phyloP scores from a whole-genome alignment of 495 filamentous ascomycete genomes.

The Hyaloscypha bicolor region DNA sequence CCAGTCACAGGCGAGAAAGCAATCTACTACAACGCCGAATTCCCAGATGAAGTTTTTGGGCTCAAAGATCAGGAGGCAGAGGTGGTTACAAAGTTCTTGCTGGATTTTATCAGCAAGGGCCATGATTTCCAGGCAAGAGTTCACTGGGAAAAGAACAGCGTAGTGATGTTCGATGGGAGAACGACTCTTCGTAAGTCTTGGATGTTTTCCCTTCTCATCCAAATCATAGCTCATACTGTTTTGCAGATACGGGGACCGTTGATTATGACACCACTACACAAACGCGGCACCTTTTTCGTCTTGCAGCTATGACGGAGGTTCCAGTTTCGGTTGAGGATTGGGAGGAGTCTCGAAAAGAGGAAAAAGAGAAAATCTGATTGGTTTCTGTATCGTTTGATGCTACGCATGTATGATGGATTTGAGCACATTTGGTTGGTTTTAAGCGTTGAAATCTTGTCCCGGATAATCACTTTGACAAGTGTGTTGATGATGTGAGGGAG shows the following conservation, averaged over 20 bases:
- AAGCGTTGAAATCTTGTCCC: not conserved
- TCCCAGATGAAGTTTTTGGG: slow-evolving; percentile 37
- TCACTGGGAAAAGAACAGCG: slow-evolving; percentile 41
- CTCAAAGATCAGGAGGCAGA: slow-evolving; percentile 50
- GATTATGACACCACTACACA: slow-evolving; percentile 54
- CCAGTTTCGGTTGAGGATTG: slow-evolving; percentile 51
- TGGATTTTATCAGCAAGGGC: slow-evolving; percentile 42
- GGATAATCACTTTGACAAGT: not conserved
- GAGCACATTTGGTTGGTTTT: not conserved
- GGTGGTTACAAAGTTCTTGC: slow-evolving; percentile 44
- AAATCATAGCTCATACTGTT: not conserved
- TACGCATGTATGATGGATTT: not conserved
- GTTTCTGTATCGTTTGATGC: not conserved
- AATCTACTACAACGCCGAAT: slow-evolving; percentile 63
- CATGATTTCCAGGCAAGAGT: slow-evolving; percentile 47
- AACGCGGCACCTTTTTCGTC: slow-evolving; percentile 56
- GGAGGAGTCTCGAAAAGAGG: slow-evolving; percentile 5
- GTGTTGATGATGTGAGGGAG: slow-evolving; percentile 31
- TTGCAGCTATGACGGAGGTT: slow-evolving; percentile 54
- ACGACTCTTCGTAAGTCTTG: slow-evolving; percentile 55
- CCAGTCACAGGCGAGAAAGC: slow-evolving; percentile 71
- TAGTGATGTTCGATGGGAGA: slow-evolving; percentile 51
- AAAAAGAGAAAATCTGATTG: not conserved
- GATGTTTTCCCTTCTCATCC: not conserved
- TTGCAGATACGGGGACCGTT: slow-evolving; percentile 53